Evolutionary conservation across 495 filamentous ascomycete genomes (phyloP), one percentile per base, ranked within the genome.

Genomic region (Symbiotaphrina buchneri): DNA sequence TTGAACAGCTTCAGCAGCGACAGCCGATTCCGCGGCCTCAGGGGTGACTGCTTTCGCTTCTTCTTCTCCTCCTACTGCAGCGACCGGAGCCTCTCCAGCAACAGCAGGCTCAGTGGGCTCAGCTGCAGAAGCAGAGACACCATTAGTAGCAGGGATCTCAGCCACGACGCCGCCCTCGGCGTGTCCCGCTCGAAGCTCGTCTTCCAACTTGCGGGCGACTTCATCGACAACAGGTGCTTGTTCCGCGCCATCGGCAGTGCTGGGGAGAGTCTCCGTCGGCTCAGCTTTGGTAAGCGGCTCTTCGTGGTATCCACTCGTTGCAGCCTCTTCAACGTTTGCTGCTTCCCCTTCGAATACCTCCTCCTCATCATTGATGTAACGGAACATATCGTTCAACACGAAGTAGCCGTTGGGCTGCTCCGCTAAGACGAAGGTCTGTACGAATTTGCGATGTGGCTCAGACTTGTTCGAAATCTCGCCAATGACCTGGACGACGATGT

Each of bases 361-460:
- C 21, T 74, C 69, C 34, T 78, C 74, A 25, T 81, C 74, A 18
- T 71, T 65, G 36, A 97, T 66, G 53, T 83, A 95, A 27, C 87
- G 64, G 56, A 97, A 82, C 48, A 97, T 93, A 38, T 97, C 87
- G 47, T 97, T 97, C 36, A 95, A 66, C 3, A 97, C 87, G 41
- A 91, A 97, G 57, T 95, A 97, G 30, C 87, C 87, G 27, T 85
- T 93, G 18, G 80, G 80, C 56, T 97, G 87, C 49, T 85, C 70
- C 6, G 87, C 90, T 32, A 97, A 71, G 30, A 97, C 82, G 41
- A 97, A 97, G n/a, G 87, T 94, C 61, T 97, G 87, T 8, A 79
- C 70, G 42, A 95, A 97, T 51, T 93, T 93, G 59, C 77, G 82
- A 37, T 82, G 79, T 14, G 82, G 78, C 35, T 70, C 68, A 13